A percentile compares a stretch with the other conserved stretches of the same genome.
Conservation (phyloP, 2,329 filamentous ascomycete genomes). For the Cladosporium cucumerinum region DNA sequence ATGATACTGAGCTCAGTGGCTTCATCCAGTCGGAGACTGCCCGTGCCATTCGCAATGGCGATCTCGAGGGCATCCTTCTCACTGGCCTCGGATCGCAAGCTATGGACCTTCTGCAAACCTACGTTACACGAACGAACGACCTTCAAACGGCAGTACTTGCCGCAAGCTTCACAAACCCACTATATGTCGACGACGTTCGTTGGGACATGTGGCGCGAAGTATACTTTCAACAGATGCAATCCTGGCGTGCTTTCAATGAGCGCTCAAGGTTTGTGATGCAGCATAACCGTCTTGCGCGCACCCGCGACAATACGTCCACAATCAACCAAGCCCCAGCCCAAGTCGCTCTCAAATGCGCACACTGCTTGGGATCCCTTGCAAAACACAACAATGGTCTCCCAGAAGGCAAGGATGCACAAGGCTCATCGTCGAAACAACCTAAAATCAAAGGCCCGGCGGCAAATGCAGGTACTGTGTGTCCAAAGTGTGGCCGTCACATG, state of each 20-base stretch:
- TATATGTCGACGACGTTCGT: slow-evolving; percentile 73
- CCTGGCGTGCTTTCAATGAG: slow-evolving; percentile 67
- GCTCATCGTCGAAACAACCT: slow-evolving; percentile 23
- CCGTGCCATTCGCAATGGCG: slow-evolving; percentile 61
- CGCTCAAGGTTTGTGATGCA: slow-evolving; percentile 76
- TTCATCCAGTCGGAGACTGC: slow-evolving; percentile 54
- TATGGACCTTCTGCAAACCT: slow-evolving; percentile 72
- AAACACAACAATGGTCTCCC: slow-evolving; percentile 37
- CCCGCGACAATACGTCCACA: slow-evolving; percentile 60
- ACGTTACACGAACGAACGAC: slow-evolving; percentile 72
- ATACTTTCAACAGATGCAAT: slow-evolving; percentile 67
- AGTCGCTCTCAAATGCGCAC: slow-evolving; percentile 71
- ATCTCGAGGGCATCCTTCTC: slow-evolving; percentile 73
- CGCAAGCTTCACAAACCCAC: slow-evolving; percentile 68
- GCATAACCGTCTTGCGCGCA: slow-evolving; percentile 64
- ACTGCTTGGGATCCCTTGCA: slow-evolving; percentile 62
- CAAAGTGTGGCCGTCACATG: slow-evolving; percentile 60
- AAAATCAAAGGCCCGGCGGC: slow-evolving; percentile 27
- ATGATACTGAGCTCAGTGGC: slow-evolving; percentile 46
- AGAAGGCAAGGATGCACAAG: slow-evolving; percentile 9
- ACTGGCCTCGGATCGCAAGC: slow-evolving; percentile 71
- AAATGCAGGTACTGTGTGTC: slow-evolving; percentile 52
- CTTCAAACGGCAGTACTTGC: slow-evolving; percentile 75
- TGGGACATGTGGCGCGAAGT: slow-evolving; percentile 75
- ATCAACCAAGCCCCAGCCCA: slow-evolving; percentile 63